Evolutionary conservation across 352 stramenopile species (phyloP), one percentile per base, ranked within the genome.

Genomic region (Pythium angustatum): DNA sequence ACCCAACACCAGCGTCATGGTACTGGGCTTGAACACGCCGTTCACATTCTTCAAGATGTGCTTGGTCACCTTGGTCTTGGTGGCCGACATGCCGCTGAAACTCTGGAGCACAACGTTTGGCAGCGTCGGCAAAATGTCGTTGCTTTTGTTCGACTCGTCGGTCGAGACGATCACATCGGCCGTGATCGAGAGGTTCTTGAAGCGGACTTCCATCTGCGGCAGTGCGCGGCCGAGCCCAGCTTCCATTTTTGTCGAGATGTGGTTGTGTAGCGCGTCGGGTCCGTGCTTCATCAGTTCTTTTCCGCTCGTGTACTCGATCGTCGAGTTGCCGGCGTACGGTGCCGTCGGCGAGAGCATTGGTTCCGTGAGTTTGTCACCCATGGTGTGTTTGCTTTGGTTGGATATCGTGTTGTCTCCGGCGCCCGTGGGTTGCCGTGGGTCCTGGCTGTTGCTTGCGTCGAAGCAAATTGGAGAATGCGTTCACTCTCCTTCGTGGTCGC

Each of bases 121-220:
- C 4, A 88, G 60, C 26, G 79, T 84, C n/a, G 79, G 77, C 28
- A 88, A 38, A 27, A 50, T 86, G 34, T 47, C 40, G 2, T 47
- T 26, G 1, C 4, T 44, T 21, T 62, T 52, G 51, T 56, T 61
- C n/a, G n/a, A n/a, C 17, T 61, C 64, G 31, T 80, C 66, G 19
- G 75, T 75, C 14, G 72, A 69, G 49, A 63, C 59, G 17, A 78
- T 64, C 48, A 85, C 45, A 9, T 90, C 68, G 3, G 79, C 81
- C 22, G 73, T 72, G 41, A 87, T 58, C 4, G 73, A 78, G 38
- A 90, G 7, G 52, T 68, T 51, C 36, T 66, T 69, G 62, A 87
- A 85, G 26, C 76, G 80, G 27, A 89, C 69, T 45, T 89, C 80
- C 64, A 86, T 77, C 41, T 85, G 76, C 1, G 78, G 80, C 41